These are phyloP conservation scores for Zygotorulaspora mrakii DNA, from an alignment of 1,139 yeast species.

Conservation along the genomic window DNA sequence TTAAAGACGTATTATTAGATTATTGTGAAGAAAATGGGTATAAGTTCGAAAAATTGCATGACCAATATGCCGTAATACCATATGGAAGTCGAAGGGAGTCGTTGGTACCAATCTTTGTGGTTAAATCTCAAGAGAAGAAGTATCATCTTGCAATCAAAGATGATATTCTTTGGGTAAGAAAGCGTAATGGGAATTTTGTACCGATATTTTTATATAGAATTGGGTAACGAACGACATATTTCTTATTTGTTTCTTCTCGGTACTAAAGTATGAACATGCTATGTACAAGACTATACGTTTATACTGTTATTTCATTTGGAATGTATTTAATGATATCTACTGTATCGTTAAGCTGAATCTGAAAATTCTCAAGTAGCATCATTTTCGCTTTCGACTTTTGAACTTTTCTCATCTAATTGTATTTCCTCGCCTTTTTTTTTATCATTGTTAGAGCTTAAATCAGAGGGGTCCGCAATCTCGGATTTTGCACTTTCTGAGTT, in stretches of 20 bases:
- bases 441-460: too few relatives aligned
- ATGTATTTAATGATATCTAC: conserved; percentile 1
- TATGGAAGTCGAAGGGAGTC: conserved; percentile 15
- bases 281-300: conserved; percentile 4
- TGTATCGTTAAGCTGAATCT: conserved; percentile 1
- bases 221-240: conserved; percentile 7
- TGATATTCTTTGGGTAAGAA: conserved; percentile 45
- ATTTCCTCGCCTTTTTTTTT: neutral
- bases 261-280: neutral
- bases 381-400: neutral
- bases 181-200: conserved; percentile 15
- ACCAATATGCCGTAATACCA: conserved; percentile 22
- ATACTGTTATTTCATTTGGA: conserved; percentile 1
- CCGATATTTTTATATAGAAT: conserved; percentile 38
- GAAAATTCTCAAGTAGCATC: neutral
- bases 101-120: conserved; percentile 29
- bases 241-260: too few relatives aligned
- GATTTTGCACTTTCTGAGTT: neutral
- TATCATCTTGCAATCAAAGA: conserved; percentile 38
- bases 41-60: conserved; percentile 22
- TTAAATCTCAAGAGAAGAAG: conserved; percentile 14
- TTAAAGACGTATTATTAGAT: conserved; percentile 50
- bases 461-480: neutral
- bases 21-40: conserved; percentile 37
- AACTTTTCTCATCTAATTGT: neutral